Conservation (phyloP, 2,329 filamentous ascomycete genomes). For the Ceratocystis harringtonii region DNA sequence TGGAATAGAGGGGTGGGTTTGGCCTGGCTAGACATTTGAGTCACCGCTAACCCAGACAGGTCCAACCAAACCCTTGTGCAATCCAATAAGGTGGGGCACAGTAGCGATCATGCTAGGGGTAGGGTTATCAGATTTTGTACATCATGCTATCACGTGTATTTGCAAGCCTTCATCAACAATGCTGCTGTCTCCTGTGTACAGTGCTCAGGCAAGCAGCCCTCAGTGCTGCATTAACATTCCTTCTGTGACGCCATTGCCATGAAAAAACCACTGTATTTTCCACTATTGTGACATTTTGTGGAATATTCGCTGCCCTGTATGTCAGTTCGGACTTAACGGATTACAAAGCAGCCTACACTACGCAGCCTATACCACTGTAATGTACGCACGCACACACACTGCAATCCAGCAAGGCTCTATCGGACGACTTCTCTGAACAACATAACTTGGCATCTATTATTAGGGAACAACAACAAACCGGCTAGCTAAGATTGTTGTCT, state of each 20-base stretch:
- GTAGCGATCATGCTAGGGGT: neutral
- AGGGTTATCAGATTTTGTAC: too few species aligned
- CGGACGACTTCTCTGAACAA: neutral
- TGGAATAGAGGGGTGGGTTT: neutral
- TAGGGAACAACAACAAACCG: neutral
- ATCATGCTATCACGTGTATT: too few species aligned
- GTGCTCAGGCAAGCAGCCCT: neutral
- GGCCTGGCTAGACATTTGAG: neutral
- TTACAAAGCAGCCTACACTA: neutral
- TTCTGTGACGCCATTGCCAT: neutral
- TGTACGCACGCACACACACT: neutral
- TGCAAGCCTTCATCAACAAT: too few species aligned
- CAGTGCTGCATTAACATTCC: neutral
- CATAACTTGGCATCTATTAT: neutral
- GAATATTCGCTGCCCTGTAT: neutral
- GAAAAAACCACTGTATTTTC: neutral
- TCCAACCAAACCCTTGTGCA: neutral
- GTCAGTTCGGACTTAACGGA: neutral
- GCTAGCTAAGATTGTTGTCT: neutral
- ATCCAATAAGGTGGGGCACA: neutral
- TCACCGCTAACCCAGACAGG: neutral
- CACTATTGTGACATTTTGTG: neutral
- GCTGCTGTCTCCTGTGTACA: too few species aligned
- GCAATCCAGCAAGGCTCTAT: neutral
- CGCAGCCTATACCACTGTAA: neutral